A percentile compares a stretch with the other conserved stretches of the same genome.
These are phyloP conservation scores for Adiantum capillusveneris DNA, from an alignment of 75 land plant genomes.

Conservation along the genomic window DNA sequence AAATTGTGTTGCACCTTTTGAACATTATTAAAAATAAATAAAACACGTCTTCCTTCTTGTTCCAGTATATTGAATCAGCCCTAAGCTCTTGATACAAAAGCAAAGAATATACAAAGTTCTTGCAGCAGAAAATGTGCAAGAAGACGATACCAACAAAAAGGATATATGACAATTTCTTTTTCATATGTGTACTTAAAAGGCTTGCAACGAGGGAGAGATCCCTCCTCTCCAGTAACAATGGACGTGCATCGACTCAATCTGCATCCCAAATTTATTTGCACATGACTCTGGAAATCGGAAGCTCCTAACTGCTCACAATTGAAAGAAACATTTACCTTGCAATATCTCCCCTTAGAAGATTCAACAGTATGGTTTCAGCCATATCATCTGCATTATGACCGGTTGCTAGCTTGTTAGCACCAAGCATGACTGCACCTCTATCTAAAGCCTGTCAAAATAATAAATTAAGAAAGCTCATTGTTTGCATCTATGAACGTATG, in stretches of 20 bases:
- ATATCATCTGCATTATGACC: conserved; percentile 99
- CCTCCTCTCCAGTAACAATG: conserved; percentile 97
- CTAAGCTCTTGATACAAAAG: too few relatives aligned
- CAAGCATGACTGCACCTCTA: conserved; percentile 84
- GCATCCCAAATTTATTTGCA: conserved; percentile 5
- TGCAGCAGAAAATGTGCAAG: background rate
- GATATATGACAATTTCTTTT: conserved; percentile 99
- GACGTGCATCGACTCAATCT: conserved; percentile 86
- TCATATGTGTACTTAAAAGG: conserved; percentile 98
- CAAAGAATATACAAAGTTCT: background rate
- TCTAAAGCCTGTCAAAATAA: conserved; percentile 65
- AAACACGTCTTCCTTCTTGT: too few relatives aligned
- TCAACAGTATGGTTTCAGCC: conserved; percentile 93
- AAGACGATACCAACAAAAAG: conserved; percentile 10
- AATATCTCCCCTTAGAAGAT: conserved; percentile 95
- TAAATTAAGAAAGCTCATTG: background rate
- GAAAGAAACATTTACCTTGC: conserved; percentile 51
- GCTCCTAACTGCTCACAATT: background rate
- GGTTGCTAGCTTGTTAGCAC: conserved; percentile 84
- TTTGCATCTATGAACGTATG: background rate
- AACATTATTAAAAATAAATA: too few relatives aligned
- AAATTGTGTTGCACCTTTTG: too few relatives aligned
- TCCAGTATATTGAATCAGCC: too few relatives aligned
- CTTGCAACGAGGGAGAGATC: conserved; percentile 97
- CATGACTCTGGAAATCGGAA: conserved; percentile 1